Conservation (phyloP, 192 early-diverging fungal species). For the Pilaira anomala region DNA sequence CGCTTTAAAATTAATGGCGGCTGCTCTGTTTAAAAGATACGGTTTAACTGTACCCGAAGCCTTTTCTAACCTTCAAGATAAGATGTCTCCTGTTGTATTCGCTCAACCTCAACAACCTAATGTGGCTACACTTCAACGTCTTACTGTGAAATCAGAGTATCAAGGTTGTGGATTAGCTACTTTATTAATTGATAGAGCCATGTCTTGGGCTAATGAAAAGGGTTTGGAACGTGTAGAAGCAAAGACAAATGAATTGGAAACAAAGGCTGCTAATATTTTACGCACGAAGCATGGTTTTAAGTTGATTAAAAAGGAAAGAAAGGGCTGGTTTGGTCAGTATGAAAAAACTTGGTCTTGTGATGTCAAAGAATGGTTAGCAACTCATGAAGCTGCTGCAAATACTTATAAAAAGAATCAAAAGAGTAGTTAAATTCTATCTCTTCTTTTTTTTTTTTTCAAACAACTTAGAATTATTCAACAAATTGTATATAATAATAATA, state of each 20-base stretch:
- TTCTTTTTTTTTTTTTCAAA: too few relatives aligned
- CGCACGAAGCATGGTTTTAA: constrained; percentile 27
- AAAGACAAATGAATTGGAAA: constrained; percentile 27
- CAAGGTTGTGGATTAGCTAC: constrained; percentile 32
- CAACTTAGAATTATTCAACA: too few relatives aligned
- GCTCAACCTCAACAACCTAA: constrained; percentile 1
- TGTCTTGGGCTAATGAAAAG: constrained; percentile 24
- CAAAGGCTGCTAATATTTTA: constrained; percentile 21
- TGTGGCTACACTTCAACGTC: constrained; percentile 21
- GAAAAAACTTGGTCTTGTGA: constrained; percentile 20
- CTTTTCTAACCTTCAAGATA: not conserved
- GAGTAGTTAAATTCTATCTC: too few relatives aligned
- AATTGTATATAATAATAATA: too few relatives aligned
- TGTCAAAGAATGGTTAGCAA: constrained; percentile 23
- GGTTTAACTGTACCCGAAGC: constrained; percentile 1
- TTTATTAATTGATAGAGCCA: constrained; percentile 25
- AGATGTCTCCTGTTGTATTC: not conserved
- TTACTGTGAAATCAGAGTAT: constrained; percentile 19
- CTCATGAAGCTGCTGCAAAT: not conserved
- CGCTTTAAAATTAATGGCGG: constrained; percentile 14
- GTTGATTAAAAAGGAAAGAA: constrained; percentile 13
- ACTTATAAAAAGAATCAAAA: not conserved
- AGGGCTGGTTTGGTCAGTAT: constrained; percentile 28
- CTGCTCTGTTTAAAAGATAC: constrained; percentile 5
- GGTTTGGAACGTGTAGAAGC: constrained; percentile 20